These are phyloP conservation scores for Arabidopsis arenosa DNA, from an alignment of 345 rosid genomes.

Conservation along the genomic window DNA sequence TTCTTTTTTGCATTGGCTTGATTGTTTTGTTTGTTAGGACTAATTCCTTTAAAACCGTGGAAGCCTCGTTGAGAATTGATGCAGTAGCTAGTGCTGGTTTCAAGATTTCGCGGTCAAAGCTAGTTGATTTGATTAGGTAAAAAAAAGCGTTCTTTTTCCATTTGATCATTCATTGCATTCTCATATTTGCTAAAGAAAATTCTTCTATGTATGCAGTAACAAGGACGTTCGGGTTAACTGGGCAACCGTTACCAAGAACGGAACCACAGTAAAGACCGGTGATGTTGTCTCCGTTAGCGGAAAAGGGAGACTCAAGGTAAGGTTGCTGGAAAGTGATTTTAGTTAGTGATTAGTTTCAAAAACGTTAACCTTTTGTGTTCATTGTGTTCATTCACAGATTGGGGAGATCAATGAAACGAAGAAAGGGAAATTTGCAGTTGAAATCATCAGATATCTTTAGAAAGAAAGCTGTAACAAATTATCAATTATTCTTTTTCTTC, in stretches of 20 bases:
- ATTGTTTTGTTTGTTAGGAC: constrained; percentile 56
- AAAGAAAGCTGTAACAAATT: neutral
- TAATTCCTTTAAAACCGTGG: constrained; percentile 72
- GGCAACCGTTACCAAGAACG: constrained; percentile 75
- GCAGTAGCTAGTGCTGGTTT: constrained; percentile 99
- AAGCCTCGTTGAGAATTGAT: constrained; percentile 90
- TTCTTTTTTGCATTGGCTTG: neutral
- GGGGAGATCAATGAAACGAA: constrained; percentile 79
- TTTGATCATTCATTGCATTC: constrained; percentile 2
- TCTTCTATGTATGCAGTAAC: constrained; percentile 48
- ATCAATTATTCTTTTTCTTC: neutral
- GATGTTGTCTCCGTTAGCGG: constrained; percentile 88
- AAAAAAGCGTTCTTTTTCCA: neutral
- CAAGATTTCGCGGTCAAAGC: constrained; percentile 86
- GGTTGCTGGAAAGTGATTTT: neutral
- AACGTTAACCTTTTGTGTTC: neutral
- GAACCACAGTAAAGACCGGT: constrained; percentile 70
- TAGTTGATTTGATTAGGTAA: constrained; percentile 82
- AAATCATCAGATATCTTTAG: constrained; percentile 74
- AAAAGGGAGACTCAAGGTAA: constrained; percentile 89
- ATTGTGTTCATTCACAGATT: constrained; percentile 51
- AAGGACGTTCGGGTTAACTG: constrained; percentile 90
- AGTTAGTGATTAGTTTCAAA: constrained; percentile 12
- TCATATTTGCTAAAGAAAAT: neutral
- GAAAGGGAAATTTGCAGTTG: constrained; percentile 83